Conservation (phyloP, 139 green algal species). For the Nannochloris sp. region DNA sequence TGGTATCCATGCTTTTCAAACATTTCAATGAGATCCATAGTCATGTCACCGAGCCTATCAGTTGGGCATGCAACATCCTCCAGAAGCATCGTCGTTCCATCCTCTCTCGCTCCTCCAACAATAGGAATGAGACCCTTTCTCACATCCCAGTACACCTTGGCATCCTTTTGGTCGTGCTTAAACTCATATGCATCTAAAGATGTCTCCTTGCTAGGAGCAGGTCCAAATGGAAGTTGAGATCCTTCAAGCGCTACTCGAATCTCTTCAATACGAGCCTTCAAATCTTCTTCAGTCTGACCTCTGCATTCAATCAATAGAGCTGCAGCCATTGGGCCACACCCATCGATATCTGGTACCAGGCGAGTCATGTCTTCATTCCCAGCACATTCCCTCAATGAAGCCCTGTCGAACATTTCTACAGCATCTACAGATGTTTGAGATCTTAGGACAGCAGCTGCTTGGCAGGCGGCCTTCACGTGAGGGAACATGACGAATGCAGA, state of each 20-base stretch:
- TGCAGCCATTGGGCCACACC: slow-evolving; percentile 64
- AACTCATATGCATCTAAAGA: slow-evolving; percentile 71
- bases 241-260: slow-evolving; percentile 34
- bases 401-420: slow-evolving; percentile 93
- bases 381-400: slow-evolving; percentile 62
- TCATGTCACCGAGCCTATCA: slow-evolving; percentile 88
- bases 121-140: slow-evolving; percentile 95
- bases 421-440: slow-evolving; percentile 84
- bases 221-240: slow-evolving; percentile 60
- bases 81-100: slow-evolving; percentile 90
- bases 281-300: slow-evolving; percentile 44
- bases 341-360: slow-evolving; percentile 75
- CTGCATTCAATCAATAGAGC: slow-evolving; percentile 91
- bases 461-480: slow-evolving; percentile 72
- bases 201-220: slow-evolving; percentile 28
- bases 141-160: slow-evolving; percentile 90
- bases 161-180: slow-evolving; percentile 63
- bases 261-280: slow-evolving; percentile 51
- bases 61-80: slow-evolving; percentile 96
- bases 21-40: slow-evolving; percentile 90
- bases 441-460: slow-evolving; percentile 64
- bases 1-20: slow-evolving; percentile 77
- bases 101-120: slow-evolving; percentile 80
- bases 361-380: slow-evolving; percentile 60
- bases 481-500: slow-evolving; percentile 88